Evolutionary conservation across 2,329 filamentous ascomycete genomes (phyloP).

Genomic region (Colletotrichum sp.): DNA sequence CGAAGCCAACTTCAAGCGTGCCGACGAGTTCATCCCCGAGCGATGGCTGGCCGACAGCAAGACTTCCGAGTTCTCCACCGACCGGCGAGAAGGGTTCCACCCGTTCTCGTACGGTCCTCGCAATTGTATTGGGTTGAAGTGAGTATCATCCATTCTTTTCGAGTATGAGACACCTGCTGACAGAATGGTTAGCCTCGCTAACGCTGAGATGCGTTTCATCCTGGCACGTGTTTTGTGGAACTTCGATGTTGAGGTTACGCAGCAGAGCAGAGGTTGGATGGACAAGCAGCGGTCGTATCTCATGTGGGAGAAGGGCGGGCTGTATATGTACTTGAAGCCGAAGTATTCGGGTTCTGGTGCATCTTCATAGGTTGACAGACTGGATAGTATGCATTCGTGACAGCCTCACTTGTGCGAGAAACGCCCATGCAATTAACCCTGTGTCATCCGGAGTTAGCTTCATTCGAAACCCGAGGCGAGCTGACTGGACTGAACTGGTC

Average conservation of each 20-base stretch:
- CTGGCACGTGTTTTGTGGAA: not conserved
- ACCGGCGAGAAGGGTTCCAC: not conserved
- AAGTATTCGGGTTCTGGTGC: not conserved
- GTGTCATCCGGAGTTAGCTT: not conserved
- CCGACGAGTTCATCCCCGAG: not conserved
- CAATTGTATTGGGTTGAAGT: not conserved
- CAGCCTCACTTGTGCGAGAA: not conserved
- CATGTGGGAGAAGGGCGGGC: not conserved
- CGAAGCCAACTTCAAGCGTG: not conserved
- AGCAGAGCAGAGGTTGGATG: not conserved
- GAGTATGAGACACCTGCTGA: rapidly evolving
- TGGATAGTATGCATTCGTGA: not conserved
- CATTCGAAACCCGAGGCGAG: not conserved
- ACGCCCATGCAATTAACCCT: rapidly evolving
- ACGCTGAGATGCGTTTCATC: not conserved
- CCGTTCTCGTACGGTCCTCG: not conserved
- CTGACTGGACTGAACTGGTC: not conserved
- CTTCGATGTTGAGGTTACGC: not conserved
- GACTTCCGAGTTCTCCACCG: not conserved
- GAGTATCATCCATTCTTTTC: not conserved
- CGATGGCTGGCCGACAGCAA: not conserved
- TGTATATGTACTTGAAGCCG: not conserved
- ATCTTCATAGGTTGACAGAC: not conserved
- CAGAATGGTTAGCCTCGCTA: not conserved
- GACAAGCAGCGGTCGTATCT: not conserved